Evolutionary conservation across 2,329 filamentous ascomycete species (phyloP).

Genomic region (Sporothrix pallida): DNA sequence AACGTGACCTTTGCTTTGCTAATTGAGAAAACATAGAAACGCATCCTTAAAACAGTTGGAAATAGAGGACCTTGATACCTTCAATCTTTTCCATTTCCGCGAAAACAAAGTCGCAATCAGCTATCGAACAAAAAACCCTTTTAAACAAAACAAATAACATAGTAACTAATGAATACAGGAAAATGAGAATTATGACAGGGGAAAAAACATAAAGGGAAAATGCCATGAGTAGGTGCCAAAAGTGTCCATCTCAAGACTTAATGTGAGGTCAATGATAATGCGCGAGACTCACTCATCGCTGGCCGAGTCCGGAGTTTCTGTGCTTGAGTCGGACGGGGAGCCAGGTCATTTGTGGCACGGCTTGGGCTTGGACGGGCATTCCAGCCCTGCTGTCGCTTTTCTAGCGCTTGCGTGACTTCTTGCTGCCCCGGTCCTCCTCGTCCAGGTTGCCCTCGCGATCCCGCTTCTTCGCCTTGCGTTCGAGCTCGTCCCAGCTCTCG

Average conservation of each 20-base stretch:
- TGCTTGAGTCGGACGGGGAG: too few species aligned
- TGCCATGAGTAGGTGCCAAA: too few species aligned
- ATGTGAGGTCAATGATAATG: not conserved
- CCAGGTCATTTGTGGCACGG: too few species aligned
- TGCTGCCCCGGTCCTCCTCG: constrained; percentile 74
- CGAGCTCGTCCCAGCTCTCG: constrained; percentile 93
- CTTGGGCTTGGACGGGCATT: too few species aligned
- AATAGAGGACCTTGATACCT: not conserved
- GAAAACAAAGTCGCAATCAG: not conserved
- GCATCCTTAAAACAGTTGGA: not conserved
- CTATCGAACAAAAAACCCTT: constrained; percentile 19
- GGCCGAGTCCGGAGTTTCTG: too few species aligned
- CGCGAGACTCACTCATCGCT: too few species aligned
- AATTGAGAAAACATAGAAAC: not conserved
- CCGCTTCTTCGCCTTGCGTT: constrained; percentile 87
- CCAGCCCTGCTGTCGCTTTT: not conserved
- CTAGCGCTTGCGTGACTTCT: constrained; percentile 67
- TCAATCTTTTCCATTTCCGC: constrained; percentile 12
- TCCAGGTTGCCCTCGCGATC: constrained; percentile 72
- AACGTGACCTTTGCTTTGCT: not conserved
- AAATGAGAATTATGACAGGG: constrained; percentile 12
- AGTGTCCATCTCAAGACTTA: not conserved
- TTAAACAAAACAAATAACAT: not conserved
- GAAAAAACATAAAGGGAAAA: not conserved
- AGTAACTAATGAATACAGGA: not conserved